phyloP scores from a whole-genome alignment of 2,329 filamentous ascomycete species.

The Elsinoe australis region DNA sequence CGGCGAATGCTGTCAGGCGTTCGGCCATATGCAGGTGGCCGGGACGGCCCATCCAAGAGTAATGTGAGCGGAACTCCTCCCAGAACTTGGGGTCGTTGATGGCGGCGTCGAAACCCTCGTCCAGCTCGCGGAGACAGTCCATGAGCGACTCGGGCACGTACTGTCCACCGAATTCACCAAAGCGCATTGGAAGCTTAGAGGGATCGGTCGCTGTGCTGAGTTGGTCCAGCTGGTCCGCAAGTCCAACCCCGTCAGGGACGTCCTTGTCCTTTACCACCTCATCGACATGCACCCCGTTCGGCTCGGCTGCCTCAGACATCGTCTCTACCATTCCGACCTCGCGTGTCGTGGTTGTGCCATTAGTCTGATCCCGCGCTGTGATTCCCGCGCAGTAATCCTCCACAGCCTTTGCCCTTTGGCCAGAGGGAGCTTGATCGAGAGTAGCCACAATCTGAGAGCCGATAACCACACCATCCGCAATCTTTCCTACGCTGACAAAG shows the following conservation, averaged over 20 bases:
- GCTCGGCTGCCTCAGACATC: constrained; percentile 53
- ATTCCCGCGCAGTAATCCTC: constrained; percentile 79
- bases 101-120: constrained; percentile 82
- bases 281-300: constrained; percentile 59
- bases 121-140: constrained; percentile 88
- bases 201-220: constrained; percentile 55
- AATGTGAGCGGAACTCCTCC: constrained; percentile 94
- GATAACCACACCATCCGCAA: constrained; percentile 92
- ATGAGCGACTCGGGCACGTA: constrained; percentile 97
- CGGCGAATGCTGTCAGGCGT: constrained; percentile 77
- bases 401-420: constrained; percentile 62
- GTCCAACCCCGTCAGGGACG: constrained; percentile 51
- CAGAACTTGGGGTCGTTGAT: constrained; percentile 86
- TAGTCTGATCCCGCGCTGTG: constrained; percentile 43
- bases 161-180: constrained; percentile 93
- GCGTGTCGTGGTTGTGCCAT: constrained; percentile 45
- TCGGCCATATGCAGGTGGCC: constrained; percentile 86
- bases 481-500: constrained; percentile 72
- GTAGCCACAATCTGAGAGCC: constrained; percentile 90
- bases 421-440: constrained; percentile 59
- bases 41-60: constrained; percentile 93
- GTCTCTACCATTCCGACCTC: constrained; percentile 66
- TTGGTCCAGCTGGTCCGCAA: constrained; percentile 78
- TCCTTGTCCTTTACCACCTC: constrained; percentile 56
- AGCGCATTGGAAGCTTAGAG: constrained; percentile 67